phyloP scores from a whole-genome alignment of 179 eudicot species.

The Silene coronaria region DNA sequence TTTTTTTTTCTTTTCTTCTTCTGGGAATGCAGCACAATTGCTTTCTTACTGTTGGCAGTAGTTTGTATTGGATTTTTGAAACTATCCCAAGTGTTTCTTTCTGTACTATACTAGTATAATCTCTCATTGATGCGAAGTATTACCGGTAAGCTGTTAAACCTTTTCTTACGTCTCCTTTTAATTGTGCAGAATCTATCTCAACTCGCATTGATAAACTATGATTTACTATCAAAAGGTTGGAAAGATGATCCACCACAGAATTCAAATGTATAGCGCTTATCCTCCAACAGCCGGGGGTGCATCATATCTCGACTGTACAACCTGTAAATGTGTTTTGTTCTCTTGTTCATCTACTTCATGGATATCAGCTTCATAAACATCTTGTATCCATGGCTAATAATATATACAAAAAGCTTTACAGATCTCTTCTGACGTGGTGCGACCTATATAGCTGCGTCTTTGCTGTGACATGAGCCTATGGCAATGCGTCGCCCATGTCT shows the following conservation, averaged over 20 bases:
- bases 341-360: neutral
- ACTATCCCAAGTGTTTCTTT: too few species aligned
- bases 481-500: too few species aligned
- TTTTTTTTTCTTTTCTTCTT: neutral
- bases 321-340: constrained; percentile 50
- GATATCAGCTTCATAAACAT: neutral
- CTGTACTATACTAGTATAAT: too few species aligned
- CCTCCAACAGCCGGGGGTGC: constrained; percentile 9
- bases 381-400: constrained; percentile 16
- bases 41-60: too few species aligned
- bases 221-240: constrained; percentile 78
- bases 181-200: constrained; percentile 80
- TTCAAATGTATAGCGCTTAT: constrained; percentile 33
- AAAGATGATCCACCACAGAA: constrained; percentile 71
- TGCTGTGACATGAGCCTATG: too few species aligned
- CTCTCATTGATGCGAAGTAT: too few species aligned
- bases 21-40: neutral
- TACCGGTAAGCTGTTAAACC: neutral
- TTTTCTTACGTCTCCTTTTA: neutral
- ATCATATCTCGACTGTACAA: constrained; percentile 27
- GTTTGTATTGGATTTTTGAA: neutral
- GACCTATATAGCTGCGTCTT: neutral
- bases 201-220: constrained; percentile 90
- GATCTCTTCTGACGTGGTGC: constrained; percentile 9
- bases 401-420: constrained; percentile 24